These are phyloP conservation scores for Xylaria sp. DNA, from an alignment of 495 filamentous ascomycete species.

Conservation along the genomic window DNA sequence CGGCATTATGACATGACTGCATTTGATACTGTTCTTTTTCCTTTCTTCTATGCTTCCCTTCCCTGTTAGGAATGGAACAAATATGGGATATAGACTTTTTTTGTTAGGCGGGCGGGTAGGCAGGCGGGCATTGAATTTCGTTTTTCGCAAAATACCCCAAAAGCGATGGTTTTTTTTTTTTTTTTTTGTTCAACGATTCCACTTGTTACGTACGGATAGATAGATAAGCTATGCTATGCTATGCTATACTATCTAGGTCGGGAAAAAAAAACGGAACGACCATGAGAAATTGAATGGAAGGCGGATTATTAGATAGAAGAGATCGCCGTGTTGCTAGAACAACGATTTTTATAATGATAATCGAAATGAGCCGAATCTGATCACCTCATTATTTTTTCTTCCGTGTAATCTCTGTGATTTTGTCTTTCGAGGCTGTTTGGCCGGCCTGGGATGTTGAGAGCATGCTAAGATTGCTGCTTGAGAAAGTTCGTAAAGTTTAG, in stretches of 20 bases:
- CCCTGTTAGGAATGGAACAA: neutral
- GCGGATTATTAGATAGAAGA: neutral
- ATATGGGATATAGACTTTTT: slow-evolving; percentile 1
- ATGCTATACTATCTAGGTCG: no score
- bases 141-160: slow-evolving; percentile 26
- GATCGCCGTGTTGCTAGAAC: neutral
- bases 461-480: no score
- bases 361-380: neutral
- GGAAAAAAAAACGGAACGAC: slow-evolving; percentile 7
- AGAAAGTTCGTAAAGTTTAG: no score
- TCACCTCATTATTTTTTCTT: neutral
- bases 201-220: neutral
- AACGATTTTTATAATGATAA: slow-evolving; percentile 10
- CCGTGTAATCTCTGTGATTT: neutral
- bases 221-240: no score
- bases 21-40: neutral
- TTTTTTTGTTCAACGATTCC: neutral
- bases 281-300: neutral
- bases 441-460: no score
- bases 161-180: slow-evolving; percentile 16
- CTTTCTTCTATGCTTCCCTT: neutral
- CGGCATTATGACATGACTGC: neutral
- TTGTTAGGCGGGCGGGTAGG: neutral
- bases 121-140: neutral
- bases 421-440: neutral